phyloP scores from a whole-genome alignment of 225 moss, liverwort and hornwort genomes.

The Ulota crispa region DNA sequence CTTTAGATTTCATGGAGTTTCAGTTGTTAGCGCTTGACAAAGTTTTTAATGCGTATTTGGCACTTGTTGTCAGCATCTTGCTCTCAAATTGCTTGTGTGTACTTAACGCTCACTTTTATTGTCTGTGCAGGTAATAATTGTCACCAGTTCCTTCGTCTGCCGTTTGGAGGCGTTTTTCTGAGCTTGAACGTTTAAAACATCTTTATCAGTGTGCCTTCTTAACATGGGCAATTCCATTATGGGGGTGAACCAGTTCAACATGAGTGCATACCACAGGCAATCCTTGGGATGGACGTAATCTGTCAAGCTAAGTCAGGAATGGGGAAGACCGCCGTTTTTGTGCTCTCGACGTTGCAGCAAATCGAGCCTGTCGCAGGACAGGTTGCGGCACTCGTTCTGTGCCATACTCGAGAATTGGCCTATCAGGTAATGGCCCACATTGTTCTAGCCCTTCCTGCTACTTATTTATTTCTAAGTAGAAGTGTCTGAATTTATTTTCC shows the following conservation, averaged over 20 bases:
- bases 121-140: slow-evolving; percentile 45
- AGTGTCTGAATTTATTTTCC: too few species aligned
- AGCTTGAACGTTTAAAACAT: slow-evolving; percentile 46
- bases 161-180: slow-evolving; percentile 62
- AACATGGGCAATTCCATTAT: slow-evolving; percentile 64
- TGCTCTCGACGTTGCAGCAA: slow-evolving; percentile 89
- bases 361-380: slow-evolving; percentile 94
- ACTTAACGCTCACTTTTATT: neutral
- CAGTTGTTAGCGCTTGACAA: neutral
- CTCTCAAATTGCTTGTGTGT: neutral
- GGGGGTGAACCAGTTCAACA: slow-evolving; percentile 93
- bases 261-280: slow-evolving; percentile 97
- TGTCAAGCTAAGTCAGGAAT: slow-evolving; percentile 98
- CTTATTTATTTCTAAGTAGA: neutral
- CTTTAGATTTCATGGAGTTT: neutral
- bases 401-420: slow-evolving; percentile 90
- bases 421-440: slow-evolving; percentile 57
- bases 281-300: slow-evolving; percentile 97
- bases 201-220: slow-evolving; percentile 51
- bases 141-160: slow-evolving; percentile 48
- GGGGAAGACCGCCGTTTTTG: slow-evolving; percentile 98
- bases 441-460: neutral
- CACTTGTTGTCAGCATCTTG: accelerated
- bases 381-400: slow-evolving; percentile 90
- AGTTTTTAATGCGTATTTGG: accelerated